Percentiles rank a stretch among this genome's conserved stretches.
Conservation (phyloP, 345 rosid species). For the Pugionium dolabratum region DNA sequence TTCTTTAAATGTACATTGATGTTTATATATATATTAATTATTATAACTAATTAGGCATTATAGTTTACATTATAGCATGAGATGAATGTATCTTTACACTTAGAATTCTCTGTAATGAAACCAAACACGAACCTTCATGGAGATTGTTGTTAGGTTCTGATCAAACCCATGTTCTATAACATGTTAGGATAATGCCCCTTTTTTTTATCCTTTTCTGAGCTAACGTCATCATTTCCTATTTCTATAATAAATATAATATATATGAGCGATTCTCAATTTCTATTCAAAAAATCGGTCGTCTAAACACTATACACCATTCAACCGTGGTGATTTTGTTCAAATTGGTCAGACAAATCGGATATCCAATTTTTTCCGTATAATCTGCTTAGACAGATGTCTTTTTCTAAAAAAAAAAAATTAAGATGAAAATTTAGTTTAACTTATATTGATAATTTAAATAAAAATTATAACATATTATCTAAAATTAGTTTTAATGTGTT, state of each 20-base stretch:
- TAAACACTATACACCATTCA: too few species aligned
- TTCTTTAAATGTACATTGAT: not conserved
- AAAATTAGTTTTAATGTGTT: too few species aligned
- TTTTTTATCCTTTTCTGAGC: conserved; percentile 32
- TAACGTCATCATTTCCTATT: conserved; percentile 19
- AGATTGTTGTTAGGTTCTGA: conserved; percentile 36
- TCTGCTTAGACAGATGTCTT: too few species aligned
- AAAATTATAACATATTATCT: too few species aligned
- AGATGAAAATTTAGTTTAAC: too few species aligned
- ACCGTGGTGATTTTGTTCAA: too few species aligned
- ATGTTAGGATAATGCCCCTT: conserved; percentile 43
- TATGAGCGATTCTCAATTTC: not conserved
- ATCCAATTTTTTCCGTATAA: too few species aligned
- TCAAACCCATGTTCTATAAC: conserved; percentile 49
- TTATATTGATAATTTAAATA: too few species aligned
- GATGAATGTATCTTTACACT: conserved; percentile 44
- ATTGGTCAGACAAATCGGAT: too few species aligned
- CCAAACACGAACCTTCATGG: conserved; percentile 39
- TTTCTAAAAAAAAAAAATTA: too few species aligned
- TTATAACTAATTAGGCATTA: conserved; percentile 3
- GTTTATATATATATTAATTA: not conserved
- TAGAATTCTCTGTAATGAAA: conserved; percentile 39
- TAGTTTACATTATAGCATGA: conserved; percentile 27
- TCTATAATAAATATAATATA: not conserved
- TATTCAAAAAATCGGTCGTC: too few species aligned